phyloP scores from a whole-genome alignment of 768 basidiomycete species.

The Pulveroboletus sp. region DNA sequence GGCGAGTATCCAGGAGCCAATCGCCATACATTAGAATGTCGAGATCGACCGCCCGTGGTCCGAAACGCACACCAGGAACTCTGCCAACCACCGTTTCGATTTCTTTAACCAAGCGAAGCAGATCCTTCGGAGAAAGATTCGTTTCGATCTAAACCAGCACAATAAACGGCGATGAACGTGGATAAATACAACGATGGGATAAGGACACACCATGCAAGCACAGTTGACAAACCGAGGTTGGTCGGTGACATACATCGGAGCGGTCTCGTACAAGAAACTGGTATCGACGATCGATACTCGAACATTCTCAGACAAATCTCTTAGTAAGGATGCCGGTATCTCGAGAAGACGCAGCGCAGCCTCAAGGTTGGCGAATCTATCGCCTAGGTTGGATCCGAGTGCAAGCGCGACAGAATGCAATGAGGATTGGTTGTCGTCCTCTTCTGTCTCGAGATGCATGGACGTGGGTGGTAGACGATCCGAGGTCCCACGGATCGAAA shows the following conservation, averaged over 20 bases:
- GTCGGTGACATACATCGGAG: slow-evolving; percentile 93
- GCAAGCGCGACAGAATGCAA: slow-evolving; percentile 61
- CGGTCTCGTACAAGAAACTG: slow-evolving; percentile 89
- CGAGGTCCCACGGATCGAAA: neutral
- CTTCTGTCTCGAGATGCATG: neutral
- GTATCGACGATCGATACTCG: slow-evolving; percentile 59
- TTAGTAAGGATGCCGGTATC: slow-evolving; percentile 34
- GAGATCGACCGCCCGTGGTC: slow-evolving; percentile 87
- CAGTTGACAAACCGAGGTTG: slow-evolving; percentile 90
- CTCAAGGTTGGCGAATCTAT: slow-evolving; percentile 80
- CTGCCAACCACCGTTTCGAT: slow-evolving; percentile 79
- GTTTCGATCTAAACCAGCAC: slow-evolving; percentile 61
- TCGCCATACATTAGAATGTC: slow-evolving; percentile 81
- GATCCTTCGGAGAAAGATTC: slow-evolving; percentile 51
- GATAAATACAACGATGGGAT: neutral
- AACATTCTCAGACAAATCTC: slow-evolving; percentile 19
- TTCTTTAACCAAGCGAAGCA: slow-evolving; percentile 65
- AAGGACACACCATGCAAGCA: slow-evolving; percentile 73
- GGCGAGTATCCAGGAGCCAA: slow-evolving; percentile 55
- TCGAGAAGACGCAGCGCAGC: slow-evolving; percentile 73
- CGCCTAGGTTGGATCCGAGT: slow-evolving; percentile 88
- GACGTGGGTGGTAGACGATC: neutral
- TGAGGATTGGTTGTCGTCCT: neutral
- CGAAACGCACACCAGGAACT: slow-evolving; percentile 73
- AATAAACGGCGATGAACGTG: neutral